Evolutionary conservation across 2,329 filamentous ascomycete species (phyloP).

Genomic region (Ophiostoma sp.): DNA sequence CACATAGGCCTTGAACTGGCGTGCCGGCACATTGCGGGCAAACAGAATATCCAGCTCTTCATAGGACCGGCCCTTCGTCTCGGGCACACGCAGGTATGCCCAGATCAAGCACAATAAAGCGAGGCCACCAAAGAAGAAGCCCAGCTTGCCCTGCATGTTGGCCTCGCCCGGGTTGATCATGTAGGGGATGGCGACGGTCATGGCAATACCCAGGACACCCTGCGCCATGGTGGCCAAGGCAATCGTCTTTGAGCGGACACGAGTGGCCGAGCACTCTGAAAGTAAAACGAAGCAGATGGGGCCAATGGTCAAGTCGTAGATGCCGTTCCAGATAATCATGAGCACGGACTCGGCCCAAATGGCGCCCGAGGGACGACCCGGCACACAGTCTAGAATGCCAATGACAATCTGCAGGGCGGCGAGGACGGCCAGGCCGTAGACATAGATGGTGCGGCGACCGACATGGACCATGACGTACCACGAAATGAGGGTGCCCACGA

Average conservation of each 20-base stretch:
- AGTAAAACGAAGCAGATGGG: constrained; percentile 55
- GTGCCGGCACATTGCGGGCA: constrained; percentile 45
- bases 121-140: constrained; percentile 49
- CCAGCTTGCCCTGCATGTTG: constrained; percentile 48
- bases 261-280: constrained; percentile 51
- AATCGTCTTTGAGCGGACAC: constrained; percentile 48
- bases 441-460: constrained; percentile 54
- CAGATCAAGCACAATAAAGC: constrained; percentile 51
- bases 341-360: constrained; percentile 52
- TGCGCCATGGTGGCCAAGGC: constrained; percentile 47
- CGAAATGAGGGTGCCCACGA: constrained; percentile 54
- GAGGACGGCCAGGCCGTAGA: constrained; percentile 48
- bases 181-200: constrained; percentile 48
- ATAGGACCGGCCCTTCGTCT: constrained; percentile 55
- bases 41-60: constrained; percentile 60
- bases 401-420: constrained; percentile 48
- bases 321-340: constrained; percentile 52
- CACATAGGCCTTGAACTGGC: constrained; percentile 39
- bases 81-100: constrained; percentile 55
- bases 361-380: constrained; percentile 36
- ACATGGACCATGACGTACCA: constrained; percentile 52
- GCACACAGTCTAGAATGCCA: constrained; percentile 50
- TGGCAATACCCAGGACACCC: constrained; percentile 43
- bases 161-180: constrained; percentile 47
- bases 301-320: constrained; percentile 55